Conservation (phyloP, 352 stramenopile genomes). For the Globisporangium emineosum region DNA sequence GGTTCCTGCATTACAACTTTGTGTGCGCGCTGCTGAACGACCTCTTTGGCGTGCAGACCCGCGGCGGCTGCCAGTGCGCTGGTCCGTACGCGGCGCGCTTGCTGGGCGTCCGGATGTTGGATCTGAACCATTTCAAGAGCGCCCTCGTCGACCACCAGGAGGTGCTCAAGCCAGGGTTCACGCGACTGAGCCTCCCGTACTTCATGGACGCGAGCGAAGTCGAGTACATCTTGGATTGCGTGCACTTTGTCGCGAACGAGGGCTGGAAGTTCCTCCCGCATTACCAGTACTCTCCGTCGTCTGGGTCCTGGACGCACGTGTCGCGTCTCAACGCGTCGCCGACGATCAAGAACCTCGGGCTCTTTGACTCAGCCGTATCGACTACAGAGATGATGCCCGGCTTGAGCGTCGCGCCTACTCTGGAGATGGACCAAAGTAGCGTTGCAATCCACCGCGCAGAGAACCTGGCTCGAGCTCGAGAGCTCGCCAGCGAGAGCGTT, state of each 20-base stretch:
- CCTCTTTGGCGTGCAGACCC: constrained; percentile 93
- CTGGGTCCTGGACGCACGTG: no score
- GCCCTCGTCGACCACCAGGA: constrained; percentile 90
- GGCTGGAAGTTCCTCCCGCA: constrained; percentile 92
- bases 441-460: no score
- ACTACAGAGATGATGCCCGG: no score
- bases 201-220: constrained; percentile 78
- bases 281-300: no score
- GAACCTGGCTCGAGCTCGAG: no score
- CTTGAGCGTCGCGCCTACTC: no score
- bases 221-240: constrained; percentile 92
- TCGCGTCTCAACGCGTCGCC: no score
- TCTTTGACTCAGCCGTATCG: no score
- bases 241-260: constrained; percentile 92
- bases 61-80: constrained; percentile 74
- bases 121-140: constrained; percentile 69
- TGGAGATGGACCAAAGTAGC: no score
- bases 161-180: constrained; percentile 93
- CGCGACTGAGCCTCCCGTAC: constrained; percentile 91
- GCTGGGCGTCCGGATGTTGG: constrained; percentile 82
- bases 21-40: constrained; percentile 98
- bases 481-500: no score
- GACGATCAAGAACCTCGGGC: no score
- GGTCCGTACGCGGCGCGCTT: constrained; percentile 92
- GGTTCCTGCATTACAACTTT: constrained; percentile 98